A percentile compares a stretch with the other conserved stretches of the same genome.
phyloP scores from a whole-genome alignment of 2,329 filamentous ascomycete genomes.

The Aspergillus sp. region DNA sequence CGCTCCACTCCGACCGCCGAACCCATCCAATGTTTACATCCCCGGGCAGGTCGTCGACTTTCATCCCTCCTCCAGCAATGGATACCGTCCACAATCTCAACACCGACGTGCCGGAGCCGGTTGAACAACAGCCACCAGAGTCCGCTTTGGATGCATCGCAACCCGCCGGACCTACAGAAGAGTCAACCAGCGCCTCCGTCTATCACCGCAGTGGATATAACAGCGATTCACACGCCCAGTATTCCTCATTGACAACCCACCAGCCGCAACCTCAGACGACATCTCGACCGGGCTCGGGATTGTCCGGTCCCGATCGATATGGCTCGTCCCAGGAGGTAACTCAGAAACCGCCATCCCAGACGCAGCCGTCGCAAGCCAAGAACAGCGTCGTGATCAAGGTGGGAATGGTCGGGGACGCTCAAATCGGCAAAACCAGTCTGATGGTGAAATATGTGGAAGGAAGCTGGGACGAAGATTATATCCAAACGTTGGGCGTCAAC shows the following conservation, averaged over 20 bases:
- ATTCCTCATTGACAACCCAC: conserved; percentile 43
- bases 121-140: conserved; percentile 15
- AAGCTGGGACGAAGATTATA: conserved; percentile 99
- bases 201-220: conserved; percentile 39
- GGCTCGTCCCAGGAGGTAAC: conserved; percentile 50
- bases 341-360: conserved; percentile 41
- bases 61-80: conserved; percentile 18
- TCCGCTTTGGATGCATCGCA: conserved; percentile 19
- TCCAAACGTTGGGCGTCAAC: conserved; percentile 96
- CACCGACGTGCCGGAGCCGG: conserved; percentile 19
- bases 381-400: conserved; percentile 94
- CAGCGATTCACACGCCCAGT: conserved; percentile 50
- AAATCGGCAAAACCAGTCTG: conserved; percentile 97
- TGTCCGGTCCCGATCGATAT: conserved; percentile 48
- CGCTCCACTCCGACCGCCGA: conserved; percentile 14
- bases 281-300: conserved; percentile 50
- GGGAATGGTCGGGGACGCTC: conserved; percentile 97
- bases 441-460: conserved; percentile 99
- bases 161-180: conserved; percentile 36
- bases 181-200: conserved; percentile 25
- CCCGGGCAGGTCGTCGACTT: neutral
- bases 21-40: conserved; percentile 18
- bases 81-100: conserved; percentile 25
- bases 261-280: conserved; percentile 39
- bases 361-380: conserved; percentile 32